Conservation (phyloP, 345 rosid species). For the Dipteronia sinensis region DNA sequence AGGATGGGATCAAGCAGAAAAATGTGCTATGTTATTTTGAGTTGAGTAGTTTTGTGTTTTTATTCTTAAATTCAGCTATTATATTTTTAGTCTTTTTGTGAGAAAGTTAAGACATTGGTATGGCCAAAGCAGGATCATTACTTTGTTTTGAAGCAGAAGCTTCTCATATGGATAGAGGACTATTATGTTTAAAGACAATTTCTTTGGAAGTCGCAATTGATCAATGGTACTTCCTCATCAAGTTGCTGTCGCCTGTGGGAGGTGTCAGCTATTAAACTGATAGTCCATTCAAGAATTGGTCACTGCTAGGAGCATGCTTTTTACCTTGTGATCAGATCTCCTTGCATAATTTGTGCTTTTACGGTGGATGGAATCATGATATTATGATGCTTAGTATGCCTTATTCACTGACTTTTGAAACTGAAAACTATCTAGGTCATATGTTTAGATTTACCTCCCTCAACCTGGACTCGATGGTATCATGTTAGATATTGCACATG, state of each 20-base stretch:
- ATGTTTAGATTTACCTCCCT: background rate
- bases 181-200: background rate
- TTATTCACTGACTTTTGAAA: background rate
- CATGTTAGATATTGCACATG: background rate
- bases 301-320: background rate
- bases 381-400: background rate
- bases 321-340: background rate
- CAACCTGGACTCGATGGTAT: background rate
- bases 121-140: background rate
- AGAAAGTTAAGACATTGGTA: background rate
- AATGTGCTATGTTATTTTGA: background rate
- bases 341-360: background rate
- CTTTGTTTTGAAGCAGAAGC: slow-evolving; percentile 4
- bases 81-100: background rate
- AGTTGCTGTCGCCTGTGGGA: background rate
- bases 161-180: background rate
- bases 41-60: background rate
- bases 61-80: background rate
- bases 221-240: background rate
- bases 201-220: background rate
- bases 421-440: background rate
- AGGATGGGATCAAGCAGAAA: background rate
- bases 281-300: slow-evolving; percentile 2
- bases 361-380: background rate
- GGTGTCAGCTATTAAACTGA: background rate